Percentiles rank a stretch among this genome's conserved stretches.
These are phyloP conservation scores for Gyrodon lividus DNA, from an alignment of 768 basidiomycete species.

Conservation along the genomic window DNA sequence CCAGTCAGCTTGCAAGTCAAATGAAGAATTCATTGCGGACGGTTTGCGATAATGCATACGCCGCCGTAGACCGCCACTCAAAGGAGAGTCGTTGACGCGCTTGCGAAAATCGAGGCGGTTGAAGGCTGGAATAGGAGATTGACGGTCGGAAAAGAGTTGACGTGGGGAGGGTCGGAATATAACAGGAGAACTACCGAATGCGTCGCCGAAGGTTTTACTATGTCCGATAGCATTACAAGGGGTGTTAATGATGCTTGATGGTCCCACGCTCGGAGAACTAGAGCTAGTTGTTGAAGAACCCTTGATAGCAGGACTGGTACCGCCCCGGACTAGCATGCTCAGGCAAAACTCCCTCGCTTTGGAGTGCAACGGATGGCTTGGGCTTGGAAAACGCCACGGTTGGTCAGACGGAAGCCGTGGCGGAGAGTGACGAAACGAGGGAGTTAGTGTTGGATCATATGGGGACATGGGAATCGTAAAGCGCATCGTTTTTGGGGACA, in stretches of 20 bases:
- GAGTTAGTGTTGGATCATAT: slow-evolving; percentile 72
- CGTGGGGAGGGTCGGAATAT: slow-evolving; percentile 44
- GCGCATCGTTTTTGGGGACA: slow-evolving; percentile 27
- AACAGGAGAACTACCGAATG: slow-evolving; percentile 34
- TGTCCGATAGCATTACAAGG: slow-evolving; percentile 27
- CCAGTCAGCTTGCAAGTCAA: slow-evolving; percentile 28
- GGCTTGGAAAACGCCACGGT: slow-evolving; percentile 80
- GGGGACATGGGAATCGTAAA: slow-evolving; percentile 60
- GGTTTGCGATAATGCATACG: slow-evolving; percentile 29
- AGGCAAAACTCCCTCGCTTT: slow-evolving; percentile 62
- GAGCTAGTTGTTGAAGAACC: slow-evolving; percentile 23
- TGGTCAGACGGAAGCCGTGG: slow-evolving; percentile 74
- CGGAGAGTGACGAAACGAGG: slow-evolving; percentile 76
- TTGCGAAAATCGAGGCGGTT: slow-evolving; percentile 33
- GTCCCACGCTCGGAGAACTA: slow-evolving; percentile 30
- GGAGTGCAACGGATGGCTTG: slow-evolving; percentile 74
- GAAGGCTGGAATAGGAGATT: slow-evolving; percentile 33
- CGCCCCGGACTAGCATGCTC: slow-evolving; percentile 57
- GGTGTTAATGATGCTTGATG: slow-evolving; percentile 31
- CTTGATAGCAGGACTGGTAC: slow-evolving; percentile 48
- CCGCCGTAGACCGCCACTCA: slow-evolving; percentile 32
- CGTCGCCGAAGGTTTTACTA: slow-evolving; percentile 28
- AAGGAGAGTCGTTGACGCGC: slow-evolving; percentile 48
- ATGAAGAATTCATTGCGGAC: slow-evolving; percentile 27
- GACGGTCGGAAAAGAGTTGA: slow-evolving; percentile 36